Conservation (phyloP, 169 alveolate species). For the Plasmodium ovale region DNA sequence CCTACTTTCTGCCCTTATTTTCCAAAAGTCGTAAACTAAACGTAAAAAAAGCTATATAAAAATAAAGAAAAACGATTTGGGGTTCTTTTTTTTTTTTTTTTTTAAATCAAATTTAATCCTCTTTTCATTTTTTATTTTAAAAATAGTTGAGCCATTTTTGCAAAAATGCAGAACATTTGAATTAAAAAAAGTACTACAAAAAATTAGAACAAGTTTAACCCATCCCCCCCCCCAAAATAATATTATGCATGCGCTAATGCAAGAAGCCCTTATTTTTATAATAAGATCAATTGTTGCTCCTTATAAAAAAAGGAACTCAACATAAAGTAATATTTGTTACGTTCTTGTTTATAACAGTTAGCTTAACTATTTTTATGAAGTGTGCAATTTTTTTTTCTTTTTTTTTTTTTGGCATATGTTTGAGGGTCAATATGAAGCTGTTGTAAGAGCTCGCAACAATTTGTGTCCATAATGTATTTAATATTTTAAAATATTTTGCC, state of each 20-base stretch:
- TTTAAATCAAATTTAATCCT: neutral
- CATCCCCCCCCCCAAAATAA: neutral
- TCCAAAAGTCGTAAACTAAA: neutral
- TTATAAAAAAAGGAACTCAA: conserved; percentile 21
- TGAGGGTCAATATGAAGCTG: neutral
- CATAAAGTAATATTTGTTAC: neutral
- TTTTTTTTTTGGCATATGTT: conserved; percentile 1
- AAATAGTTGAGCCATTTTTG: neutral
- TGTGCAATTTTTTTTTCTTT: neutral
- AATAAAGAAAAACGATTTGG: neutral
- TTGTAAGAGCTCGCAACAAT: conserved; percentile 9
- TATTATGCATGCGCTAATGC: conserved; percentile 31
- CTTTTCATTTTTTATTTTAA: too few relatives aligned
- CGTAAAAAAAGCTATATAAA: neutral
- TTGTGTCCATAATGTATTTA: neutral
- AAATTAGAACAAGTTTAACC: conserved; percentile 12
- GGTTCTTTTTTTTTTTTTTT: neutral
- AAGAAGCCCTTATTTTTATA: neutral
- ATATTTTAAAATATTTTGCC: neutral
- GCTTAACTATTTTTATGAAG: conserved; percentile 8
- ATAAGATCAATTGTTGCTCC: neutral
- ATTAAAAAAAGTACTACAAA: neutral
- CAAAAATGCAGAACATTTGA: conserved; percentile 6
- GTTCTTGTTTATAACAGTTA: neutral
- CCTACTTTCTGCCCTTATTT: neutral